A percentile compares a stretch with the other conserved stretches of the same genome.
Evolutionary conservation across 352 stramenopile species (phyloP).

Genomic region (Lagenidium sp.): DNA sequence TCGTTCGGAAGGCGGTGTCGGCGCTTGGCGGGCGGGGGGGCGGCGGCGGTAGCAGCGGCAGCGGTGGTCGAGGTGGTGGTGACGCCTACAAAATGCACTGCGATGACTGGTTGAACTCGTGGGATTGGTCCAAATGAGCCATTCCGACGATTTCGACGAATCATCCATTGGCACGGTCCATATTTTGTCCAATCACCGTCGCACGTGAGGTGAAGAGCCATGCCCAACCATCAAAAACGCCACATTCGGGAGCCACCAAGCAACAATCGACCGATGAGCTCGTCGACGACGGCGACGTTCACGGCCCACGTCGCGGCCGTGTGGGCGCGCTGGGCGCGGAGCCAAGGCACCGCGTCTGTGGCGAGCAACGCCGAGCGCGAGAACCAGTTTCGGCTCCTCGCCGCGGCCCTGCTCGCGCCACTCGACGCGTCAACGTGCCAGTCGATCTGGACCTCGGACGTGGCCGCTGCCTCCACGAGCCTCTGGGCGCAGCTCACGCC

Average conservation of each 20-base stretch:
- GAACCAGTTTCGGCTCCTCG: constrained; percentile 35
- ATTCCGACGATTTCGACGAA: background rate
- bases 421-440: constrained; percentile 8
- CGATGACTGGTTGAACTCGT: too few relatives aligned
- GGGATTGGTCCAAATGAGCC: background rate
- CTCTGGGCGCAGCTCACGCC: constrained; percentile 29
- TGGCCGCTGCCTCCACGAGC: constrained; percentile 1
- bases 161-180: too few relatives aligned
- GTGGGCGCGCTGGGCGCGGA: constrained; percentile 14
- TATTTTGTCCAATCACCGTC: too few relatives aligned
- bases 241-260: too few relatives aligned
- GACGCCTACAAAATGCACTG: too few relatives aligned
- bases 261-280: too few relatives aligned
- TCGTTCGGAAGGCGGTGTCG: too few relatives aligned
- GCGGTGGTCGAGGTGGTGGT: too few relatives aligned
- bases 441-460: constrained; percentile 12
- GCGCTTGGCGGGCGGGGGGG: too few relatives aligned
- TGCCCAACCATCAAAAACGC: too few relatives aligned
- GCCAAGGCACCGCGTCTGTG: background rate
- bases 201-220: too few relatives aligned
- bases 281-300: constrained; percentile 3
- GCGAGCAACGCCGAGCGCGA: constrained; percentile 15
- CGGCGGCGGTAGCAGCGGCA: too few relatives aligned
- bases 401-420: constrained; percentile 8
- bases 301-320: constrained; percentile 12